These are phyloP conservation scores for Leccinum obscurum DNA, from an alignment of 768 basidiomycete species.

Conservation along the genomic window DNA sequence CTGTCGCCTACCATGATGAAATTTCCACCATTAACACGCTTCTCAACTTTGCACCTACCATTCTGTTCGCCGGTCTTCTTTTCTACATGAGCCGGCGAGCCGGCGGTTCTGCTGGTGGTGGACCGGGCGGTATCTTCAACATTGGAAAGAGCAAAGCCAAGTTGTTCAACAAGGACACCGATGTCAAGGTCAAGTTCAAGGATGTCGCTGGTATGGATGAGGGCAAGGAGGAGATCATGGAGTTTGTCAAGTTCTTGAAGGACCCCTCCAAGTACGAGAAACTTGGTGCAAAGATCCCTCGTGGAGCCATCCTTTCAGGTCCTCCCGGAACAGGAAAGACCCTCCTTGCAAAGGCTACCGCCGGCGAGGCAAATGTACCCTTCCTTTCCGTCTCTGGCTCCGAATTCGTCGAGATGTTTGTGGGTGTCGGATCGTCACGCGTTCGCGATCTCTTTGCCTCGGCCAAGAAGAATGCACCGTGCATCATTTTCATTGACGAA, in stretches of 20 bases:
- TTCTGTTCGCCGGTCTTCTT: slow-evolving; percentile 87
- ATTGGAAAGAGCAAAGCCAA: slow-evolving; percentile 95
- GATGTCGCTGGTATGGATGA: slow-evolving; percentile 99
- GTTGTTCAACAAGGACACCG: slow-evolving; percentile 96
- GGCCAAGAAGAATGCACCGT: slow-evolving; percentile 96
- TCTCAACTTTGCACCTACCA: slow-evolving; percentile 92
- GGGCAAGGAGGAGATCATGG: slow-evolving; percentile 99
- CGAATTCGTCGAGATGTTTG: slow-evolving; percentile 99
- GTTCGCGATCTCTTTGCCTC: slow-evolving; percentile 97
- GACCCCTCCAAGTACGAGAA: slow-evolving; percentile 93
- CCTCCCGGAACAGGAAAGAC: slow-evolving; percentile 99
- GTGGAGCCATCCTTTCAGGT: slow-evolving; percentile 91
- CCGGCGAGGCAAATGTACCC: slow-evolving; percentile 95
- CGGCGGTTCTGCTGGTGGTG: slow-evolving; percentile 54
- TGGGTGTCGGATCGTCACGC: slow-evolving; percentile 96
- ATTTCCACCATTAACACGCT: slow-evolving; percentile 79
- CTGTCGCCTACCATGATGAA: slow-evolving; percentile 96
- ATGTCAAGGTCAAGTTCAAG: slow-evolving; percentile 90
- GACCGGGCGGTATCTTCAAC: slow-evolving; percentile 90
- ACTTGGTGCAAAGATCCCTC: slow-evolving; percentile 96
- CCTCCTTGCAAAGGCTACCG: slow-evolving; percentile 95
- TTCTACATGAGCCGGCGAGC: slow-evolving; percentile 84
- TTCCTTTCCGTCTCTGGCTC: slow-evolving; percentile 99
- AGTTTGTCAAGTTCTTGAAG: slow-evolving; percentile 99
- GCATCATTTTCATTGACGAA: slow-evolving; percentile 99